phyloP scores from a whole-genome alignment of 2,329 filamentous ascomycete species.

The Zymoseptoria passerinii region DNA sequence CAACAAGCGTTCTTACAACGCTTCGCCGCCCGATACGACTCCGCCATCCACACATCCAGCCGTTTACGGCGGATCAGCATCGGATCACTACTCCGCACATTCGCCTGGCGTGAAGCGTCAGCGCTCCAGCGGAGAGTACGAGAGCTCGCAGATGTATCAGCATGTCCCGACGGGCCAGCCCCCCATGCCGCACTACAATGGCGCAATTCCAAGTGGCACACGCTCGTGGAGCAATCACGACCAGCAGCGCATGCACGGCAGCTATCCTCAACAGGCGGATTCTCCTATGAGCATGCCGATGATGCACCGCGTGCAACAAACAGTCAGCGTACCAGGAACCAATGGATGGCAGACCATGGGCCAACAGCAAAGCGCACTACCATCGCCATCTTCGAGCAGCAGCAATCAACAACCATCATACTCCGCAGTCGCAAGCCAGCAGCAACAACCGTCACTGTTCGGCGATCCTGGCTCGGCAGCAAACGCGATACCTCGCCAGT shows the following conservation, averaged over 20 bases:
- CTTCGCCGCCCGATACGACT: slow-evolving; percentile 13
- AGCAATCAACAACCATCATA: slow-evolving; percentile 11
- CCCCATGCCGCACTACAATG: slow-evolving; percentile 8
- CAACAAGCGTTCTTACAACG: slow-evolving; percentile 13
- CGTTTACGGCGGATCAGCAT: slow-evolving; percentile 14
- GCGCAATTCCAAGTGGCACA: slow-evolving; percentile 12
- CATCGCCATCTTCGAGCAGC: slow-evolving; percentile 11
- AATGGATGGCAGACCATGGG: slow-evolving; percentile 7
- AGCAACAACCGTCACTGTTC: slow-evolving; percentile 7
- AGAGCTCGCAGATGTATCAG: slow-evolving; percentile 14
- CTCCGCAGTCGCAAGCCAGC: slow-evolving; percentile 6
- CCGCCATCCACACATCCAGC: slow-evolving; percentile 10
- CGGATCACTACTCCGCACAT: slow-evolving; percentile 15
- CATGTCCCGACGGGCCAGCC: slow-evolving; percentile 7
- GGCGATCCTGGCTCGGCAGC: slow-evolving; percentile 13
- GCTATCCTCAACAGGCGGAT: slow-evolving; percentile 10
- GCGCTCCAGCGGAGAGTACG: slow-evolving; percentile 21
- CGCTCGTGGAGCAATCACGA: slow-evolving; percentile 9
- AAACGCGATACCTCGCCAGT: slow-evolving; percentile 12
- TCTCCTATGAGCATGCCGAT: slow-evolving; percentile 8
- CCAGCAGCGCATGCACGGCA: slow-evolving; percentile 6
- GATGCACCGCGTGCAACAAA: slow-evolving; percentile 7
- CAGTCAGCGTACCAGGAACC: slow-evolving; percentile 9
- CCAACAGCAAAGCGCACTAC: slow-evolving; percentile 9
- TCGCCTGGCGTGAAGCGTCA: slow-evolving; percentile 19